These are phyloP conservation scores for Rheum nobile DNA, from an alignment of 148 eudicot genomes.

Conservation along the genomic window DNA sequence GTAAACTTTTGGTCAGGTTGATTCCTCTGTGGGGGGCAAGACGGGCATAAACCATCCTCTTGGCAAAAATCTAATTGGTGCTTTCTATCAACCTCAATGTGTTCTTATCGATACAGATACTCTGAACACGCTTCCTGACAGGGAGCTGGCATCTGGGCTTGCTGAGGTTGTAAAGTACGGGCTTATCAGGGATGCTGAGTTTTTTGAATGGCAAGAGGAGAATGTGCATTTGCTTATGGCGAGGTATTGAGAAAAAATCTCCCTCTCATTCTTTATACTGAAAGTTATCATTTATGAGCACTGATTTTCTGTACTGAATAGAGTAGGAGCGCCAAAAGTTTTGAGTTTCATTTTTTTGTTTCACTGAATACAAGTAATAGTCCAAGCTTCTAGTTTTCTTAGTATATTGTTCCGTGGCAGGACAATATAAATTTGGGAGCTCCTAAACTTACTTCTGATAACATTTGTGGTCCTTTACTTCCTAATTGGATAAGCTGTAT, in stretches of 20 bases:
- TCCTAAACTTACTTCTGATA: not conserved
- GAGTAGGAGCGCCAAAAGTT: not conserved
- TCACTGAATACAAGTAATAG: not conserved
- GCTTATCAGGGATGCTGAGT: constrained; percentile 82
- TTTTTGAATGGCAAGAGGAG: constrained; percentile 97
- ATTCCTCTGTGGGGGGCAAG: constrained; percentile 97
- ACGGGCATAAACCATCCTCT: constrained; percentile 90
- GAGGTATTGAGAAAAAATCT: constrained; percentile 33
- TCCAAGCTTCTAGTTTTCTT: not conserved
- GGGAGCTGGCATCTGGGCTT: constrained; percentile 90
- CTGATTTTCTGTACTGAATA: not conserved
- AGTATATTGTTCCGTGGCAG: not conserved
- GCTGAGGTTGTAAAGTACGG: constrained; percentile 96
- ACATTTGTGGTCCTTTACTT: not conserved
- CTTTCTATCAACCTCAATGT: constrained; percentile 97
- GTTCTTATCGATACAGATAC: constrained; percentile 89
- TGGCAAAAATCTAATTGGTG: constrained; percentile 93
- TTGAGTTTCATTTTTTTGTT: not conserved
- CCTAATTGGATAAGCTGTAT: not conserved
- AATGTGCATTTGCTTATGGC: constrained; percentile 72
- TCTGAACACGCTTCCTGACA: constrained; percentile 78
- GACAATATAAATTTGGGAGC: not conserved
- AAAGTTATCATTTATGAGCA: not conserved
- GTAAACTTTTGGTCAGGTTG: constrained; percentile 40
- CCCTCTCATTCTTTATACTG: not conserved